phyloP scores from a whole-genome alignment of 1,284 basidiomycete species.

The Pseudozyma sp. region DNA sequence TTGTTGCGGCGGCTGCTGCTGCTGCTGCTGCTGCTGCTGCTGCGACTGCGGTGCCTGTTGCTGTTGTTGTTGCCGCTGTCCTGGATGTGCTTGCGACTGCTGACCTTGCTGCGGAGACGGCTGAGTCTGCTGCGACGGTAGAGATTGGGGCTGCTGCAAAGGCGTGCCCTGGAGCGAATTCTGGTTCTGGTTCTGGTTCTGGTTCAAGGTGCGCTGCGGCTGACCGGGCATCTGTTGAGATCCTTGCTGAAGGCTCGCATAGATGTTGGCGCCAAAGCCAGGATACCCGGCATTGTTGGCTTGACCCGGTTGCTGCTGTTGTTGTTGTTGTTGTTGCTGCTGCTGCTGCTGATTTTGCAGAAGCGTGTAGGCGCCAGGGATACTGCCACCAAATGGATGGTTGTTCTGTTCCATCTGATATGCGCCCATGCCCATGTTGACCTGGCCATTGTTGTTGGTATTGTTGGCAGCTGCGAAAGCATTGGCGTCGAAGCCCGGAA shows the following conservation, averaged over 20 bases:
- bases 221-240: constrained; percentile 21
- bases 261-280: constrained; percentile 20
- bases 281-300: constrained; percentile 17
- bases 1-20: constrained; percentile 8
- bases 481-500: constrained; percentile 41
- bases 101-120: constrained; percentile 15
- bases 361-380: constrained; percentile 57
- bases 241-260: constrained; percentile 22
- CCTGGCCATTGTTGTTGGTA: constrained; percentile 24
- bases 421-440: constrained; percentile 34
- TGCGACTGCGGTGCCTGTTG: constrained; percentile 8
- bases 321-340: constrained; percentile 8
- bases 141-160: constrained; percentile 14
- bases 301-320: constrained; percentile 15
- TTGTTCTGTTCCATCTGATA: constrained; percentile 44
- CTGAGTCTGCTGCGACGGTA: constrained; percentile 5
- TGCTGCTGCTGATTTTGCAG: constrained; percentile 43
- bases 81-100: neutral
- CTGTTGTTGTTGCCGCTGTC: constrained; percentile 5
- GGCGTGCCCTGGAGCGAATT: neutral
- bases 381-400: constrained; percentile 56
- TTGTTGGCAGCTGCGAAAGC: constrained; percentile 23
- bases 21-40: constrained; percentile 8
- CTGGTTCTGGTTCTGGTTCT: constrained; percentile 10
- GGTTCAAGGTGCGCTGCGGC: constrained; percentile 22